phyloP scores from a whole-genome alignment of 2,329 filamentous ascomycete genomes.

The Canariomyces notabilis region DNA sequence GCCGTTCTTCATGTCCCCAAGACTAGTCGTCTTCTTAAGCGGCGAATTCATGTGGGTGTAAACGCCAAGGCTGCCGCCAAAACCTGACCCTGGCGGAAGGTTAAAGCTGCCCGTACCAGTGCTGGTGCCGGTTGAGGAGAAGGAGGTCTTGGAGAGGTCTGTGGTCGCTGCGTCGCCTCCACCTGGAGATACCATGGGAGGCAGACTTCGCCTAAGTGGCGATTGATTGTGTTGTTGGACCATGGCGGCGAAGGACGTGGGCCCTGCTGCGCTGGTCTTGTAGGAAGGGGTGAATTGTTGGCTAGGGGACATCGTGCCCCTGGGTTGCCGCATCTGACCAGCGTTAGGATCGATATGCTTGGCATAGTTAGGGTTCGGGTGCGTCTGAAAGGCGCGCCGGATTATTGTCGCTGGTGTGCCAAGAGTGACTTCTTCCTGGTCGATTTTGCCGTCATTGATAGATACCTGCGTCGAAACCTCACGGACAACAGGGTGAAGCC shows the following conservation, averaged over 20 bases:
- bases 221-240: slow-evolving; percentile 14
- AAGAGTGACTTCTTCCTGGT: slow-evolving; percentile 41
- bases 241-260: slow-evolving; percentile 12
- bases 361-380: slow-evolving; percentile 76
- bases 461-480: slow-evolving; percentile 77
- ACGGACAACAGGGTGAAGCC: slow-evolving; percentile 72
- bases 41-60: slow-evolving; percentile 78
- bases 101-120: slow-evolving; percentile 17
- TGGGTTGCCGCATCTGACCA: slow-evolving; percentile 29
- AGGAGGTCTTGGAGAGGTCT: slow-evolving; percentile 23
- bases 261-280: slow-evolving; percentile 15
- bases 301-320: slow-evolving; percentile 37
- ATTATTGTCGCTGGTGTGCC: slow-evolving; percentile 58
- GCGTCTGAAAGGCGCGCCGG: slow-evolving; percentile 71
- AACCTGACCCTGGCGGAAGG: slow-evolving; percentile 23
- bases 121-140: slow-evolving; percentile 19
- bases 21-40: slow-evolving; percentile 67
- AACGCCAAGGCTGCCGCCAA: slow-evolving; percentile 74
- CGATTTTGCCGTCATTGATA: slow-evolving; percentile 38
- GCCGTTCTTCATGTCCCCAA: slow-evolving; percentile 50
- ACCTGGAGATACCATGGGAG: background rate
- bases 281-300: slow-evolving; percentile 40
- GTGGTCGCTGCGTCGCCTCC: slow-evolving; percentile 3
- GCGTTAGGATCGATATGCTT: slow-evolving; percentile 65
- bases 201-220: slow-evolving; percentile 21